Percentiles rank a stretch among this genome's conserved stretches.
phyloP scores from a whole-genome alignment of 169 alveolate species.

The Cryptosporidium felis region DNA sequence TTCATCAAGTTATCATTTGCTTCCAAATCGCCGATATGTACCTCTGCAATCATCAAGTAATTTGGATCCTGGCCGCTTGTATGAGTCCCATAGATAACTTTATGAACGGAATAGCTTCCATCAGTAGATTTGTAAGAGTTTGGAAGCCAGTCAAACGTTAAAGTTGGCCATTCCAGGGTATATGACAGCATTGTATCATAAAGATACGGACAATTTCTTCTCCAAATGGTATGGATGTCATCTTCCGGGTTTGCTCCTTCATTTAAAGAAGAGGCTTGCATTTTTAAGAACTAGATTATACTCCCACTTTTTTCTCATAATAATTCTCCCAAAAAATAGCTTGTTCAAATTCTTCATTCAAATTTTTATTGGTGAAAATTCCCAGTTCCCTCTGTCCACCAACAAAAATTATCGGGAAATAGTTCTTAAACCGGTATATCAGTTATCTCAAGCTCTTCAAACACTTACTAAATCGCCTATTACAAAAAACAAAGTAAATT shows the following conservation, averaged over 20 bases:
- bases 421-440: no score
- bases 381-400: no score
- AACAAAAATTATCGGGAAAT: no score
- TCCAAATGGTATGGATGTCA: slow-evolving; percentile 85
- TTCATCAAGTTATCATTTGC: slow-evolving; percentile 76
- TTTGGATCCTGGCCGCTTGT: slow-evolving; percentile 91
- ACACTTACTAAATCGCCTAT: no score
- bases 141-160: slow-evolving; percentile 89
- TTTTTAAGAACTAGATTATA: not conserved
- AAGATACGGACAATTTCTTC: slow-evolving; percentile 92
- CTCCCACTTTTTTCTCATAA: not conserved
- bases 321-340: no score
- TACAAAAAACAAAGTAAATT: no score
- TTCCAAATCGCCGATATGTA: slow-evolving; percentile 75
- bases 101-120: slow-evolving; percentile 83
- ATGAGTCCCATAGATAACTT: slow-evolving; percentile 91
- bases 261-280: not conserved
- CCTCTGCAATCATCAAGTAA: slow-evolving; percentile 88
- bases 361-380: no score
- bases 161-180: slow-evolving; percentile 97
- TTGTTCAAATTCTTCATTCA: no score
- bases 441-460: no score
- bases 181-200: slow-evolving; percentile 91
- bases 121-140: slow-evolving; percentile 75
- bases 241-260: not conserved